These are phyloP conservation scores for Phaeosphaeriaceae sp. DNA, from an alignment of 2,329 filamentous ascomycete species.

Conservation along the genomic window DNA sequence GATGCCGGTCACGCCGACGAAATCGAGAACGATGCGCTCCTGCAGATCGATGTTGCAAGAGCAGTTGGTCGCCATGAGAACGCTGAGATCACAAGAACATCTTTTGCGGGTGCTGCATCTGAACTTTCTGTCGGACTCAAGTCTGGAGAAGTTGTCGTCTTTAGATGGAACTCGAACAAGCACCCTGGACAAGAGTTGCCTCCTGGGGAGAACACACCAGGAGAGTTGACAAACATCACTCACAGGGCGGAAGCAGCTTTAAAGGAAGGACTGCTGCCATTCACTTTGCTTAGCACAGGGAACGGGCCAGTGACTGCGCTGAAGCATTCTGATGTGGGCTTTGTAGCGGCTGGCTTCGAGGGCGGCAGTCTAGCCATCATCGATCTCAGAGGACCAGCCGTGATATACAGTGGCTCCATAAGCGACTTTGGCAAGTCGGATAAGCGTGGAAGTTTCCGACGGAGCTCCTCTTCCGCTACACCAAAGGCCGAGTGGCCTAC, in stretches of 20 bases:
- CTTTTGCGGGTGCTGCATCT: conserved; percentile 78
- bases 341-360: conserved; percentile 86
- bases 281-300: conserved; percentile 81
- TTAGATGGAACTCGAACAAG: conserved; percentile 84
- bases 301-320: conserved; percentile 81
- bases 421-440: conserved; percentile 78
- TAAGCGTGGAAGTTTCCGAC: conserved; percentile 75
- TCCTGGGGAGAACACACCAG: conserved; percentile 55
- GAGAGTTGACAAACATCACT: conserved; percentile 74
- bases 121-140: conserved; percentile 84
- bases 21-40: conserved; percentile 80
- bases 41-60: conserved; percentile 87
- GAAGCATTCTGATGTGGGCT: conserved; percentile 90
- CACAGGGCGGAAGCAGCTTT: conserved; percentile 74
- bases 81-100: conserved; percentile 79
- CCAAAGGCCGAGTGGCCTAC: conserved; percentile 75
- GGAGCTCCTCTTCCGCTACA: conserved; percentile 58
- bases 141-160: conserved; percentile 85
- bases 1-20: conserved; percentile 91
- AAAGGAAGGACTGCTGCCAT: conserved; percentile 81
- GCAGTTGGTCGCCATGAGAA: conserved; percentile 81
- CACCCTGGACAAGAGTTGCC: conserved; percentile 70
- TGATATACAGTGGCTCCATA: conserved; percentile 79
- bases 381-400: conserved; percentile 83
- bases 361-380: conserved; percentile 81